Percentiles rank a stretch among this genome's conserved stretches.
Conservation (phyloP, 768 basidiomycete species). For the Trametes punicea region DNA sequence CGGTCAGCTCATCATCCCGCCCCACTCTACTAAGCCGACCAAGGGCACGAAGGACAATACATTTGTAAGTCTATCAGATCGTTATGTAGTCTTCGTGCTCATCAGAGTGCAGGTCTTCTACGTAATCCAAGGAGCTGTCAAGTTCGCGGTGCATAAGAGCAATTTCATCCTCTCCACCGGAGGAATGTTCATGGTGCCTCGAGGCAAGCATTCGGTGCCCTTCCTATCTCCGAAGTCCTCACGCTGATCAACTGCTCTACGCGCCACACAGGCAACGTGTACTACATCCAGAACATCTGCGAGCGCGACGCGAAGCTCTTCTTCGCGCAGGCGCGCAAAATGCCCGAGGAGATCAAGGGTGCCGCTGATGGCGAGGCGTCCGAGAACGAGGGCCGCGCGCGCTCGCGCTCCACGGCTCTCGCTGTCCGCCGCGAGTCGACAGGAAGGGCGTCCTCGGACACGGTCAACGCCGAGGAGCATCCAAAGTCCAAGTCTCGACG, state of each 20-base stretch:
- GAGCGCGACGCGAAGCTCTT: constrained; percentile 79
- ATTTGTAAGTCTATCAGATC: constrained; percentile 54
- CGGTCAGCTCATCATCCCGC: constrained; percentile 81
- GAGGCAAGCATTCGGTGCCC: constrained; percentile 67
- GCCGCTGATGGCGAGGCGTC: constrained; percentile 1
- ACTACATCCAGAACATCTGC: constrained; percentile 85
- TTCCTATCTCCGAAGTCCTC: background rate
- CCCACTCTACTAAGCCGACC: constrained; percentile 74
- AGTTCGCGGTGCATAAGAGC: constrained; percentile 78
- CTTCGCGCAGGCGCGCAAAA: constrained; percentile 82
- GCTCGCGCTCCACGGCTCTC: constrained; percentile 11
- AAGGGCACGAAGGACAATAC: constrained; percentile 94
- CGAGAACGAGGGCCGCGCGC: background rate
- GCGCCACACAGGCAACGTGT: constrained; percentile 70
- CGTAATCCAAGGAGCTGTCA: constrained; percentile 85
- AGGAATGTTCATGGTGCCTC: constrained; percentile 86
- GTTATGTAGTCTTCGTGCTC: background rate
- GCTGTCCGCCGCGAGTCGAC: constrained; percentile 8
- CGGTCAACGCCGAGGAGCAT: constrained; percentile 12
- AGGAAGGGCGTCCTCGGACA: constrained; percentile 17
- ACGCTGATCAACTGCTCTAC: background rate
- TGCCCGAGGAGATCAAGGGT: constrained; percentile 26
- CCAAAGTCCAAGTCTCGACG: constrained; percentile 12
- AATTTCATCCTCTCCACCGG: constrained; percentile 76
- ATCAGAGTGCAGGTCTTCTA: constrained; percentile 57